Evolutionary conservation across 768 basidiomycete genomes (phyloP).

Genomic region (Naganishia vaughanmartiniae): DNA sequence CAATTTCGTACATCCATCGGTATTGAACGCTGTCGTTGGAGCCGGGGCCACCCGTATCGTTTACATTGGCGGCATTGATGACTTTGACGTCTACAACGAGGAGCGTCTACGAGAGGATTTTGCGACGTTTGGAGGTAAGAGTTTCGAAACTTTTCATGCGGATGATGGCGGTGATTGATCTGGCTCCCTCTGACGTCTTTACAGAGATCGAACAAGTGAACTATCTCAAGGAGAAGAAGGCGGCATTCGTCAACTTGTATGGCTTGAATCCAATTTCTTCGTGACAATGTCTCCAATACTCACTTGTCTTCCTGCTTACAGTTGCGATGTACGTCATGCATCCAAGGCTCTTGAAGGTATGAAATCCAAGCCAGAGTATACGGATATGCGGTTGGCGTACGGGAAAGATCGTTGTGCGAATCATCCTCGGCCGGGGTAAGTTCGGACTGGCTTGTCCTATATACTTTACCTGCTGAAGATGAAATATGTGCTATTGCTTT

Average conservation of each 20-base stretch:
- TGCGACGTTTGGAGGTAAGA: slow-evolving; percentile 72
- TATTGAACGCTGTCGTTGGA: slow-evolving; percentile 78
- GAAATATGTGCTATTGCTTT: neutral
- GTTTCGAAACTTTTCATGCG: neutral
- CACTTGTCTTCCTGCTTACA: slow-evolving; percentile 56
- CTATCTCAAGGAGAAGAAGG: slow-evolving; percentile 88
- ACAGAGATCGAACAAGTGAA: slow-evolving; percentile 93
- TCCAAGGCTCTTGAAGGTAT: slow-evolving; percentile 98
- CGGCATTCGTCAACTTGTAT: slow-evolving; percentile 61
- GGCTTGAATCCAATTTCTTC: slow-evolving; percentile 5
- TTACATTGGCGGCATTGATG: slow-evolving; percentile 91
- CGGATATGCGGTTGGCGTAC: slow-evolving; percentile 82
- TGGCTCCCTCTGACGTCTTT: neutral
- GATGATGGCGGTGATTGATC: neutral
- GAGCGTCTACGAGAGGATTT: slow-evolving; percentile 90
- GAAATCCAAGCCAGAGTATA: slow-evolving; percentile 83
- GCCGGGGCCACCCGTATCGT: slow-evolving; percentile 93
- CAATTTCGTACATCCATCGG: slow-evolving; percentile 75
- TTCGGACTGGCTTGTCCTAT: neutral
- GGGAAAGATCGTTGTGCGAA: slow-evolving; percentile 96
- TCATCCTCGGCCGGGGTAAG: slow-evolving; percentile 58
- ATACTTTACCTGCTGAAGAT: neutral
- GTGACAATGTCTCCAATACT: slow-evolving; percentile 19
- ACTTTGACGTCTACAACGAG: slow-evolving; percentile 87
- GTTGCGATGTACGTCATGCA: slow-evolving; percentile 90